phyloP scores from a whole-genome alignment of 2,329 filamentous ascomycete species.

The Fusarium pseudograminearum region DNA sequence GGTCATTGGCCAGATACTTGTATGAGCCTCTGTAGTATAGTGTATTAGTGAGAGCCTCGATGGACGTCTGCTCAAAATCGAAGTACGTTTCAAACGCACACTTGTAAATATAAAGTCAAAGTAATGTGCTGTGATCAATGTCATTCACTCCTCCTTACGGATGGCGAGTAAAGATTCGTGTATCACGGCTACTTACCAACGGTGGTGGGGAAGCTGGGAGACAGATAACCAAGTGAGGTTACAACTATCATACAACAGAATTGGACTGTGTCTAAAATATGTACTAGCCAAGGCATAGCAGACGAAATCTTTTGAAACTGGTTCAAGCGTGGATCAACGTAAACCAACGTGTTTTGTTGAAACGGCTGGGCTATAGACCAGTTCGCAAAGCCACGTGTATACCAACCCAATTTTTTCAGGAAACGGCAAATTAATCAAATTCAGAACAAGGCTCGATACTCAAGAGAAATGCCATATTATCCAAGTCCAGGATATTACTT shows the following conservation, averaged over 20 bases:
- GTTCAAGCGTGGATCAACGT: background rate
- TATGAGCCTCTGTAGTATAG: slow-evolving; percentile 9
- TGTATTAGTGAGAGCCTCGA: slow-evolving; percentile 11
- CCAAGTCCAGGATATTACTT: background rate
- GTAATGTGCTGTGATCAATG: background rate
- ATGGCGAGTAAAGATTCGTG: background rate
- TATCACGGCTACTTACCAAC: background rate
- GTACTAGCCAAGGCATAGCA: background rate
- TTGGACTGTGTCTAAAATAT: background rate
- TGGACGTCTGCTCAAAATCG: slow-evolving; percentile 13
- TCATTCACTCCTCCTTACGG: background rate
- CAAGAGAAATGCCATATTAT: background rate
- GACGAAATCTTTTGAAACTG: background rate
- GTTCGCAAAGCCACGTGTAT: slow-evolving; percentile 15
- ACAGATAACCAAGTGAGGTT: background rate
- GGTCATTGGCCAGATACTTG: slow-evolving; percentile 3
- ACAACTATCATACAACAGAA: background rate
- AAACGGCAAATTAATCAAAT: background rate
- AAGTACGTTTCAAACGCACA: background rate
- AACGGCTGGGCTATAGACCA: background rate
- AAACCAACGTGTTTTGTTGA: background rate
- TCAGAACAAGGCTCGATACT: background rate
- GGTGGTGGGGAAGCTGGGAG: background rate
- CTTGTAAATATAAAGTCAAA: background rate
- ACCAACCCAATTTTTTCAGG: background rate